Base-by-base conservation (phyloP, 2,329 filamentous ascomycete genomes). In the Colletotrichum kahawae region DNA sequence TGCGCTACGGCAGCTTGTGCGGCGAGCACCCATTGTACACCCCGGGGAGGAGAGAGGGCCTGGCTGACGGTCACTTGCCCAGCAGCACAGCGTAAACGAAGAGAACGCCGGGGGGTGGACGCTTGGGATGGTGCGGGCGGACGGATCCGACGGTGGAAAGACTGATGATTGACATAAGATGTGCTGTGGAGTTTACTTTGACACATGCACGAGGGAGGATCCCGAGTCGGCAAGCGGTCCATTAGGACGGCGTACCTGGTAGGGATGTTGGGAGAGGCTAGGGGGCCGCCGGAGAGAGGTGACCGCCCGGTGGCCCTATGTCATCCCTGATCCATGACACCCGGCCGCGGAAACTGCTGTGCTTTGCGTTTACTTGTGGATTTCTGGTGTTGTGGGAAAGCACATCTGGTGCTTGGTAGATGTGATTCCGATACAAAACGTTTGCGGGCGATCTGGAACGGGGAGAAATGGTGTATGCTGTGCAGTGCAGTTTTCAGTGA, bases 131-230 rank as follows among this genome's bases (percentile, higher is more conserved):
- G 72, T 71, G 63, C 56, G 72, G 68, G 62, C 72, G 72, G 72
- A 63, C 68, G 72, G 72, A 63, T 62, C 72, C 72, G 72, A 75
- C 56, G 33, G 62, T 54, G 34, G 38, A 71, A 74, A 71, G 62
- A 67, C 68, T 75, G 72, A 71, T 75, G 72, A 75, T 75, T 75
- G 68, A 75, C 72, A 71, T 66, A 43, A 75, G 72, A 75, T 67
- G 68, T 67, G 62, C 62, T 71, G 56, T 71, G 72, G 68, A 67
- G 54, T 67, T 31, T 62, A 34, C 63, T 71, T 71, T 67, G 72
- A 67, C 72, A 67, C 62, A 60, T 74, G 72, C 72, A 67, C 36
- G 27, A 62, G 62, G 38, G 67, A 54, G 71, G 67, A 36, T 74
- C 51, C 59, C 33, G 33, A 63, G 18, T 43, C 48, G 48, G 48